Conservation (phyloP, 2,329 filamentous ascomycete genomes). For the Diaporthe capsici region DNA sequence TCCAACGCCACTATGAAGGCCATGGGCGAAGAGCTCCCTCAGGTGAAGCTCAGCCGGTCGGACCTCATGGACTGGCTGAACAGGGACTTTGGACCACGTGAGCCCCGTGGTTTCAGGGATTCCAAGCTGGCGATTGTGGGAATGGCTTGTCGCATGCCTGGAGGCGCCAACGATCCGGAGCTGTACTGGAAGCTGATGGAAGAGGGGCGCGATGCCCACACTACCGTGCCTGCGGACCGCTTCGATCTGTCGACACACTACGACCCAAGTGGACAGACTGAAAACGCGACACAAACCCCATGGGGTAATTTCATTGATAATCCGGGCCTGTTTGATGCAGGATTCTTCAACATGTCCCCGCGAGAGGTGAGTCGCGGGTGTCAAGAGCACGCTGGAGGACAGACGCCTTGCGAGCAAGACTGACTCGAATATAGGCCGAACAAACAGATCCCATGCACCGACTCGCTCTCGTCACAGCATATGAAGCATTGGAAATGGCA, state of each 20-base stretch:
- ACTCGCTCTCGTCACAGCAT: background rate
- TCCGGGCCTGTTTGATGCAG: background rate
- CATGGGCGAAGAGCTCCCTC: background rate
- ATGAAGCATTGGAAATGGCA: conserved; percentile 21
- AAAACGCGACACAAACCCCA: background rate
- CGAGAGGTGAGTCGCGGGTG: background rate
- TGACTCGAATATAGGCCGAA: conserved; percentile 65
- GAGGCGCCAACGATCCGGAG: conserved; percentile 52
- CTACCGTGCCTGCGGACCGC: conserved; percentile 45
- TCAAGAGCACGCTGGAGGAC: background rate
- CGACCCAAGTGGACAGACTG: conserved; percentile 64
- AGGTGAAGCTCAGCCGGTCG: background rate
- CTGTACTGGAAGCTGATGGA: conserved; percentile 51
- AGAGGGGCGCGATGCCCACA: conserved; percentile 81
- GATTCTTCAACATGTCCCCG: conserved; percentile 12
- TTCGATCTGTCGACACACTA: conserved; percentile 72
- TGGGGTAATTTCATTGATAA: conserved; percentile 67
- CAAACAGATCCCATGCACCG: background rate
- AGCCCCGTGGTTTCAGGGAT: conserved; percentile 44
- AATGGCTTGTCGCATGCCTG: conserved; percentile 63
- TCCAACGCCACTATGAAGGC: background rate
- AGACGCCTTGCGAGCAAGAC: background rate
- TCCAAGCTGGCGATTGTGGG: conserved; percentile 89
- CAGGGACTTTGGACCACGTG: background rate
- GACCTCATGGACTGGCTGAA: background rate